These are phyloP conservation scores for Ephemerocybe angulata DNA, from an alignment of 768 basidiomycete genomes.

Conservation along the genomic window DNA sequence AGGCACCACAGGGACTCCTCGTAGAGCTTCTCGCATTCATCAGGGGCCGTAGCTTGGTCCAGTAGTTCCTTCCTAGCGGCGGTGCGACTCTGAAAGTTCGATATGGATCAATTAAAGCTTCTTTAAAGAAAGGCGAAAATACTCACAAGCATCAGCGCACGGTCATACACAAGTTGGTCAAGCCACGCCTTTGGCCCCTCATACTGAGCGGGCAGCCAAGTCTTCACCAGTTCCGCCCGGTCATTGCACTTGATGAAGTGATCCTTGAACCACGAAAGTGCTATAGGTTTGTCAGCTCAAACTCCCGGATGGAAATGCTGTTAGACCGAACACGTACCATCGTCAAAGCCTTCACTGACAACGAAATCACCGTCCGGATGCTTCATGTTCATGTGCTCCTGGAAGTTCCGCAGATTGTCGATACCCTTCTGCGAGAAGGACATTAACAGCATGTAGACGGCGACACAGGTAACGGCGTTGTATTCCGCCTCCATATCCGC, in stretches of 20 bases:
- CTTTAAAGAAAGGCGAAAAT: not conserved
- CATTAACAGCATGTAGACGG: constrained; percentile 89
- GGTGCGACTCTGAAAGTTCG: constrained; percentile 67
- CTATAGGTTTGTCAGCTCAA: not conserved
- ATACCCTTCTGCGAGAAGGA: constrained; percentile 92
- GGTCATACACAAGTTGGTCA: constrained; percentile 90
- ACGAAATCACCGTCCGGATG: constrained; percentile 72
- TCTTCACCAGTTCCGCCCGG: constrained; percentile 83
- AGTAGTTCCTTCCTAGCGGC: constrained; percentile 89
- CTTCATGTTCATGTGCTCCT: constrained; percentile 80
- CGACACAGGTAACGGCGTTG: constrained; percentile 81
- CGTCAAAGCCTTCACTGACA: constrained; percentile 77
- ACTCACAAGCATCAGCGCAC: constrained; percentile 80
- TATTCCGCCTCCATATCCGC: constrained; percentile 79
- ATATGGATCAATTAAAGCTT: not conserved
- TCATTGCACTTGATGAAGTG: constrained; percentile 95
- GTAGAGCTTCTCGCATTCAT: constrained; percentile 91
- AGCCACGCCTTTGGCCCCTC: constrained; percentile 80
- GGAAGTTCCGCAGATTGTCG: constrained; percentile 70
- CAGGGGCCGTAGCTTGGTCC: constrained; percentile 68
- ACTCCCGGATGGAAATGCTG: constrained; percentile 30
- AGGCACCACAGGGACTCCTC: constrained; percentile 94
- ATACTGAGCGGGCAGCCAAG: constrained; percentile 81
- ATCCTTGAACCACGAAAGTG: constrained; percentile 82
- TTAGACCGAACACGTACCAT: constrained; percentile 42